Conservation (phyloP, 1,284 basidiomycete species). For the Rhodotorula sp. region DNA sequence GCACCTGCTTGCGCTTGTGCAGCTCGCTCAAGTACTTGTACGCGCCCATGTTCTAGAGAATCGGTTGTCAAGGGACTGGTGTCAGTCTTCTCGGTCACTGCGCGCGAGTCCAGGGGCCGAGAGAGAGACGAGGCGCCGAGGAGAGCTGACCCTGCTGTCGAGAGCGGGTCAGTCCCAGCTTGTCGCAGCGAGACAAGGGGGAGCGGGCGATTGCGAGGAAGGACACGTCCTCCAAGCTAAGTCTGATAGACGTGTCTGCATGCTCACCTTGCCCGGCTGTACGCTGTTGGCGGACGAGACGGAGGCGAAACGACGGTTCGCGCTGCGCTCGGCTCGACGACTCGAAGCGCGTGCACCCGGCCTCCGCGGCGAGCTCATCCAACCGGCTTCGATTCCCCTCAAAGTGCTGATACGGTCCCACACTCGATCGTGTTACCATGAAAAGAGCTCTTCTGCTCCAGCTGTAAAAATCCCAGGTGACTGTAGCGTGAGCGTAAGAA, state of each 20-base stretch:
- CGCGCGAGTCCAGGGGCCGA: neutral
- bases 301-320: neutral
- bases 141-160: neutral
- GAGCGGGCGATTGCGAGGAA: neutral
- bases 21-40: conserved; percentile 84
- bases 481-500: too few relatives aligned
- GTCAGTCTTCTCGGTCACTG: neutral
- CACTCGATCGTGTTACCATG: fast-evolving
- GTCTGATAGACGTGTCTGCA: neutral
- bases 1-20: conserved; percentile 49
- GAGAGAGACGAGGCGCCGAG: neutral
- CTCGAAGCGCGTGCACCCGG: too few relatives aligned
- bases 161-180: neutral
- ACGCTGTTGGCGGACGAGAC: conserved; percentile 4
- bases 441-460: too few relatives aligned
- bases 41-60: conserved; percentile 37
- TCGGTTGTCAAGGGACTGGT: neutral
- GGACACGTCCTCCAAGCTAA: neutral
- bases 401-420: too few relatives aligned
- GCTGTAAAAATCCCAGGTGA: too few relatives aligned
- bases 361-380: too few relatives aligned
- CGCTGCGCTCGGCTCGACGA: too few relatives aligned
- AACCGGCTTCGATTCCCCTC: too few relatives aligned
- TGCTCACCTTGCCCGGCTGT: conserved; percentile 2
- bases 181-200: neutral